Conservation (phyloP, 2,329 filamentous ascomycete species). For the Claviceps spartinae region DNA sequence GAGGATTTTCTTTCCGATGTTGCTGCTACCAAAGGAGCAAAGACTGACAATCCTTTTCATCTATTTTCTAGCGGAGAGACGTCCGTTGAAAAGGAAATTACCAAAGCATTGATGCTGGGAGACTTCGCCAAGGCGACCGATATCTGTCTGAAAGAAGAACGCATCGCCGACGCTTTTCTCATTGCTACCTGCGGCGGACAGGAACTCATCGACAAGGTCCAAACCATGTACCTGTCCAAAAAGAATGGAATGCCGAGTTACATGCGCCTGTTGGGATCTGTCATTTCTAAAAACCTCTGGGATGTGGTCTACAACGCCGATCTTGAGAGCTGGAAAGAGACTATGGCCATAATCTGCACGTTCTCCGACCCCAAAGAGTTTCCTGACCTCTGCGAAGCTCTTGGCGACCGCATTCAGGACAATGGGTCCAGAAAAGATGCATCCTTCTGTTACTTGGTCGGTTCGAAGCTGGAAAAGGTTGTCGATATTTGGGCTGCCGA, state of each 20-base stretch:
- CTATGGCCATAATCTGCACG: slow-evolving; percentile 90
- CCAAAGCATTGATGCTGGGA: slow-evolving; percentile 75
- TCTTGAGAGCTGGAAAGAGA: slow-evolving; percentile 86
- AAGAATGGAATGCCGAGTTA: slow-evolving; percentile 81
- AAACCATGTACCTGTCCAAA: slow-evolving; percentile 76
- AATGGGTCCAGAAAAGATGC: slow-evolving; percentile 71
- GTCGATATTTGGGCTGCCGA: slow-evolving; percentile 88
- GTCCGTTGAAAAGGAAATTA: slow-evolving; percentile 72
- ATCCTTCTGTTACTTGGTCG: slow-evolving; percentile 90
- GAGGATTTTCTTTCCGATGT: slow-evolving; percentile 82
- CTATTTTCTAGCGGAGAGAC: slow-evolving; percentile 77
- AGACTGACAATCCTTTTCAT: slow-evolving; percentile 88
- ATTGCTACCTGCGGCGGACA: slow-evolving; percentile 95
- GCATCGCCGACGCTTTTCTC: slow-evolving; percentile 92
- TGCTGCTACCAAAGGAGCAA: slow-evolving; percentile 77
- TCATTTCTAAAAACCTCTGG: slow-evolving; percentile 95
- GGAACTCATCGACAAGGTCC: slow-evolving; percentile 85
- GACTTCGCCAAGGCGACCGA: slow-evolving; percentile 84
- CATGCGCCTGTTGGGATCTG: slow-evolving; percentile 74
- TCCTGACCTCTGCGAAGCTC: slow-evolving; percentile 82
- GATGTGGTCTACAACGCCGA: slow-evolving; percentile 96
- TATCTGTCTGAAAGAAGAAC: slow-evolving; percentile 74
- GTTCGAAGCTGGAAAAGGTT: slow-evolving; percentile 95
- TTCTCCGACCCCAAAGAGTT: slow-evolving; percentile 88
- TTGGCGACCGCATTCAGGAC: slow-evolving; percentile 83